Evolutionary conservation across 768 basidiomycete genomes (phyloP), one percentile per base, ranked within the genome.

Genomic region (Termitomyces sp.): DNA sequence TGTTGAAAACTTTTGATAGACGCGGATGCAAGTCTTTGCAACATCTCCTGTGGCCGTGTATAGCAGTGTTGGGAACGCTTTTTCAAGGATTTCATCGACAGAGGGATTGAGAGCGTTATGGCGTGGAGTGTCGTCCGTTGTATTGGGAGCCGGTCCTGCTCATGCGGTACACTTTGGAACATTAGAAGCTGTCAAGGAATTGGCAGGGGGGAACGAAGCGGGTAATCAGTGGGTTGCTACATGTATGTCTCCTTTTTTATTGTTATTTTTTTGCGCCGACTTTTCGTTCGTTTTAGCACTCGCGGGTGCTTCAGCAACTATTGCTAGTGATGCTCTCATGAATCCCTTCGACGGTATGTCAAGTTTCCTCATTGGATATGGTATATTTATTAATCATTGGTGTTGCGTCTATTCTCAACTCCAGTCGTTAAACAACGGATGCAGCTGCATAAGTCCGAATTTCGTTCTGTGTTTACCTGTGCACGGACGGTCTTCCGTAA

Each of bases 371-470:
- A 37, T 46, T 60, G 58, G 53, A 60, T 64, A 63, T 14, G 45
- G 37, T 17, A 11, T n/a, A 31, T 5, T 32, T 20, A 32, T 42
- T 56, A 14, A 54, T 25, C 17, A 38, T 52, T 11, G 42, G 25
- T n/a, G 9, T 17, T 45, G 46, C 14, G 31, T 20, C 17, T 46
- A 15, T 36, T 29, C 36, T 25, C 20, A 32, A 54, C 8, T 66
- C 55, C 73, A 98, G 96, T 99, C 68, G 93, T 99, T 79, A 99
- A 99, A 77, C 97, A 99, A 79, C 87, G 97, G 56, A 98, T 99
- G 97, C 97, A 99, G 76, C 81, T 98, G 60, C 95, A 96, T 77
- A 86, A 91, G 70, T 98, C 97, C 4, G 81, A 90, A 72, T 95
- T 94, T 75, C 89, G 89, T 49, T 93, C 92, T 42, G 92, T 96